Evolutionary conservation across 306 rosid species (phyloP), one percentile per base, ranked within the genome.

Genomic region (Vigna angularis): DNA sequence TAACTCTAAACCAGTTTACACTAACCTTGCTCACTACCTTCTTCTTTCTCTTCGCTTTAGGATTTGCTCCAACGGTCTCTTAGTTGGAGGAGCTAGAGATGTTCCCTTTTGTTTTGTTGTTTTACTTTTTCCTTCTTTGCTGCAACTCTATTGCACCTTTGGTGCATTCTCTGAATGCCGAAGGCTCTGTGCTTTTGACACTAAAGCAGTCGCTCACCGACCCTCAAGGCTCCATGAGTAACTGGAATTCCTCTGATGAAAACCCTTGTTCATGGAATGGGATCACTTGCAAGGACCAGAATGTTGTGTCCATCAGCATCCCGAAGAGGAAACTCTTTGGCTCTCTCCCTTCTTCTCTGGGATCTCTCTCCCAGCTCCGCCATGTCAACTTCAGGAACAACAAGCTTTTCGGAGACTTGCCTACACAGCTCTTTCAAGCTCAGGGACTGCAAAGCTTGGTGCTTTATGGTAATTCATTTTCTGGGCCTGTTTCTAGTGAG

Each of bases 231-330:
- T 89, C 93, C 56, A 16, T 93, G 84, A 81, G 78, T 70, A 93
- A 87, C 87, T 95, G 99, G 99, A 95, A 95, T 77, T 86, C 82
- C 74, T 95, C 97, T 42, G 89, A 93, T 79, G 82, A 75, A 40
- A 90, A 61, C 82, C 98, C 99, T 1, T 95, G 99, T 89, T 64
- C 90, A 42, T 95, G 99, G 99, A 93, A 88, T 73, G 99, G 99
- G 6, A 58, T 95, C 72, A 88, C 94, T 68, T 95, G 99, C 96
- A 88, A 87, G 78, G 94, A 88, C 72, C 90, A 83, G 13, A 84
- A 77, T 44, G 98, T 95, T 50, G 83, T 95, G n/a, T 84, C 98
- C 72, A 79, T 95, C 30, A 89, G 98, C 58, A 88, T 95, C 82
- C 99, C 99, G 9, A 91, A 85, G 79, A 78, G 85, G 88, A 90